phyloP scores from a whole-genome alignment of 108 stramenopile genomes.

The Skeletonema marinoi region DNA sequence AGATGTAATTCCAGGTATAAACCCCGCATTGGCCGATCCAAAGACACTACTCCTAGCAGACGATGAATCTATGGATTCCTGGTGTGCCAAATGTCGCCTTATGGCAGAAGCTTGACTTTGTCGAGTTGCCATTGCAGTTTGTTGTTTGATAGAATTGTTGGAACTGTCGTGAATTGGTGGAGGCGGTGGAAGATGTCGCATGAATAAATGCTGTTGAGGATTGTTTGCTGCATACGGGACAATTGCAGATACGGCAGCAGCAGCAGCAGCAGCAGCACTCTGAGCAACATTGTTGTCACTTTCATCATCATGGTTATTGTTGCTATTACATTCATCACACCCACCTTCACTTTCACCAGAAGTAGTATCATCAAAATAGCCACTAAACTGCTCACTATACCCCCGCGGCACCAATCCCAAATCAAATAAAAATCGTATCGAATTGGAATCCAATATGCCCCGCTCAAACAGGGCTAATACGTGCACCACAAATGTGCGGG shows the following conservation, averaged over 20 bases:
- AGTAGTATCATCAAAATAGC: neutral
- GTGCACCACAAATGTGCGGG: conserved; percentile 92
- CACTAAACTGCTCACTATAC: neutral
- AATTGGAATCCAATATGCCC: conserved; percentile 84
- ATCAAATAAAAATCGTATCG: conserved; percentile 89
- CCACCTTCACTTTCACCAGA: neutral
- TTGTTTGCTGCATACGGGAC: conserved; percentile 23
- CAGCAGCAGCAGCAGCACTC: neutral
- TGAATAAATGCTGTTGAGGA: conserved; percentile 13
- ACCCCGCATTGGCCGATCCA: conserved; percentile 3
- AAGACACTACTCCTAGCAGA: conserved; percentile 4
- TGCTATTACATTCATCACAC: neutral
- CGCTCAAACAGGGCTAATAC: conserved; percentile 87
- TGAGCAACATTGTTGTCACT: neutral
- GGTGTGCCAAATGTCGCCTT: conserved; percentile 55
- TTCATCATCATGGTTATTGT: neutral
- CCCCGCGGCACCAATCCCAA: conserved; percentile 83
- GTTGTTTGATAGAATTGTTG: neutral
- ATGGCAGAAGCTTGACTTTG: conserved; percentile 65
- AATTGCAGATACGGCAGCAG: conserved; percentile 5
- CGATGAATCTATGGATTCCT: conserved; percentile 48
- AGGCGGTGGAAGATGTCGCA: neutral
- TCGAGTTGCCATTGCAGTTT: conserved; percentile 15
- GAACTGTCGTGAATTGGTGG: neutral
- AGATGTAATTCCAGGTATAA: conserved; percentile 1